Evolutionary conservation across 1,284 basidiomycete species (phyloP), one percentile per base, ranked within the genome.

Genomic region (Xerocomus nothofagi): DNA sequence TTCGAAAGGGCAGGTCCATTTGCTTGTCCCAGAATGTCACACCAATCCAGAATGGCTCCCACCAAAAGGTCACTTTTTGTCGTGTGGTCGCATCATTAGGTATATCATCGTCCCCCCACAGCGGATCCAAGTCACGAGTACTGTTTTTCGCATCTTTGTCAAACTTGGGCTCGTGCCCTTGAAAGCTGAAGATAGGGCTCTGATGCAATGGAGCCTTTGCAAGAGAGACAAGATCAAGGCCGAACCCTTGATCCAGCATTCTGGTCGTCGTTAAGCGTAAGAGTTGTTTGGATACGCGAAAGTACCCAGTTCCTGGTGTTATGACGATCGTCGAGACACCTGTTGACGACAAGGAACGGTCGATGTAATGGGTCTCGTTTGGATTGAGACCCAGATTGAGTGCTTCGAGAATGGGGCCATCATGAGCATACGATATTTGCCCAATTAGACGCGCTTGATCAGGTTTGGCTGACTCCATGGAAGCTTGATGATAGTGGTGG

Each of bases 231-330:
- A 98, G 80, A 62, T 98, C 93, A 6, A 98, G 72, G 0, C 88
- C 86, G 55, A 96, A 88, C 0, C 97, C 97, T 67, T 96, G 94
- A 62, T 97, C 94, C 33, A 97, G 81, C 80, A 98, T 86, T n/a
- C 97, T 82, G 44, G 93, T 93, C 0, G 95, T 98, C 0, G 96
- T 98, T 55, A 98, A 71, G 6, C 95, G 84, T 8, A 99, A 77
- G 2, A 98, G 80, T 54, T 86, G 82, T 69, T 98, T 98, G 56
- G 90, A 87, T 3, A 98, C 97, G 20, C 88, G 84, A 66, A 94
- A 99, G 67, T 93, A 93, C 2, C 93, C 94, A 3, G 94, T 95
- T 1, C 97, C 97, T 0, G 95, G 93, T 1, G 94, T 96, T 54
- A 99, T 83, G 44, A 99, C 70, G 34, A 95, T 82, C 12, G 91